phyloP scores from a whole-genome alignment of 2,329 filamentous ascomycete species.

The Sporothrix pseudoabietina region DNA sequence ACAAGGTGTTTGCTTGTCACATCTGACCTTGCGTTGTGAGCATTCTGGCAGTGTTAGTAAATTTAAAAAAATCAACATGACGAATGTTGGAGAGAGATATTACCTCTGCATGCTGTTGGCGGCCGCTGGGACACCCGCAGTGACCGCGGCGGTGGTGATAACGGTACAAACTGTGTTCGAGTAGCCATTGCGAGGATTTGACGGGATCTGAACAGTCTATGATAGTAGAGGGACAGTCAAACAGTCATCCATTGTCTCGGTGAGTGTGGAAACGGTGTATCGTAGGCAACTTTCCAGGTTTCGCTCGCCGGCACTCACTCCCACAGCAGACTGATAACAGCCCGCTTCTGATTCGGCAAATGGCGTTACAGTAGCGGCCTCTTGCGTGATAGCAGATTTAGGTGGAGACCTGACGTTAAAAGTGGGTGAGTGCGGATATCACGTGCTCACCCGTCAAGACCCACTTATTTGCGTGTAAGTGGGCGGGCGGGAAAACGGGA shows the following conservation, averaged over 20 bases:
- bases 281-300: neutral
- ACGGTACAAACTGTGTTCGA: constrained; percentile 6
- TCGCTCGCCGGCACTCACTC: neutral
- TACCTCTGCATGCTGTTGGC: constrained; percentile 31
- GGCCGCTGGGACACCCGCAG: constrained; percentile 32
- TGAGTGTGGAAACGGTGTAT: neutral
- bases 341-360: constrained; percentile 13
- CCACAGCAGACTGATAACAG: neutral
- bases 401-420: neutral
- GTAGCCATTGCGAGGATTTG: neutral
- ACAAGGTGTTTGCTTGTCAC: constrained; percentile 32
- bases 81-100: neutral
- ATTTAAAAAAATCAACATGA: neutral
- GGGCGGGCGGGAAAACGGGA: no score
- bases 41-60: constrained; percentile 26
- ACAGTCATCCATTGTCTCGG: neutral
- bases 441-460: neutral
- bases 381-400: constrained; percentile 13
- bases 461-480: constrained; percentile 9
- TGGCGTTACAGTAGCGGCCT: constrained; percentile 14
- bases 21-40: constrained; percentile 30
- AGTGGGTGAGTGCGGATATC: neutral
- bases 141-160: neutral
- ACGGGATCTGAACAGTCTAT: neutral
- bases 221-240: neutral